Conservation (phyloP, 1,139 yeast genomes). For the Pneumocystis wakefieldiae region DNA sequence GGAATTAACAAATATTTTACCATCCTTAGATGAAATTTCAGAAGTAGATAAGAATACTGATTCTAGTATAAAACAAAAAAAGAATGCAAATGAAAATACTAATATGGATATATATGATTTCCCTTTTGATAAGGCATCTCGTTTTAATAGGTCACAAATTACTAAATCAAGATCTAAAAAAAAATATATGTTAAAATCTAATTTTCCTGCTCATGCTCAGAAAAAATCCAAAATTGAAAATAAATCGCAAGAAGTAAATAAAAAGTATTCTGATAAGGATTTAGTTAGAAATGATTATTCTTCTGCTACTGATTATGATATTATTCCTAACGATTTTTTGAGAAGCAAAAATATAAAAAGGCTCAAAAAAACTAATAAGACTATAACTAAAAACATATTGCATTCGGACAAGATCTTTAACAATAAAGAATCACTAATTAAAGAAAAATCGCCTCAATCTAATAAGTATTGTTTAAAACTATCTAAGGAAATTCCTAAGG, state of each 20-base stretch:
- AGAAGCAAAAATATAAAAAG: background rate
- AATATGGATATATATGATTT: background rate
- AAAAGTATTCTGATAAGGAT: constrained; percentile 51
- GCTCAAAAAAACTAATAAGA: background rate
- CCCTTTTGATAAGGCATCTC: background rate
- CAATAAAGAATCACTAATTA: background rate
- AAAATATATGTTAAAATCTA: background rate
- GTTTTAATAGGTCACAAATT: background rate
- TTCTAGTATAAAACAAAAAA: background rate
- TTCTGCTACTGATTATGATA: background rate
- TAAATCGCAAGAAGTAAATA: background rate
- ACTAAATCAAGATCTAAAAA: background rate
- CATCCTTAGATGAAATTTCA: background rate
- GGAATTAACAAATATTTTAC: background rate
- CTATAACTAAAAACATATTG: background rate
- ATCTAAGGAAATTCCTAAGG: background rate
- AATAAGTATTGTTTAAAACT: background rate
- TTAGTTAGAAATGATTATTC: constrained; percentile 35
- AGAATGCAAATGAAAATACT: background rate
- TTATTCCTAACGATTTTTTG: background rate
- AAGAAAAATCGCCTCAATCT: background rate
- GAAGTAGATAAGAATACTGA: background rate
- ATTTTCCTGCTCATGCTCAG: background rate
- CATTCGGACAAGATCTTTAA: background rate
- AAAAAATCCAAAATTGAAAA: background rate